Evolutionary conservation across 2,329 filamentous ascomycete species (phyloP).

Genomic region (Xylariaceae sp.): DNA sequence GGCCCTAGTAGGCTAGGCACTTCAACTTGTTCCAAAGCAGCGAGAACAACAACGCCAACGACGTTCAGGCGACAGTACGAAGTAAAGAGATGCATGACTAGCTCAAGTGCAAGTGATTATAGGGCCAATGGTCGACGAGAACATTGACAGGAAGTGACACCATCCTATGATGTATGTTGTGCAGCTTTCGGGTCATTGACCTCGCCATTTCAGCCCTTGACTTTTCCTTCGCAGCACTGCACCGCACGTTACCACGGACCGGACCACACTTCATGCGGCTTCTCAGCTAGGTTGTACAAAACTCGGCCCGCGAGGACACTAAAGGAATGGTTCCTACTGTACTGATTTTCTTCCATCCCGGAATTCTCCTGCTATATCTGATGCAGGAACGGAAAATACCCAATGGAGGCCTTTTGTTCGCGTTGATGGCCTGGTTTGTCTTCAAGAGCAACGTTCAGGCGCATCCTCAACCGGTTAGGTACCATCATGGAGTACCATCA

Average conservation of each 20-base stretch:
- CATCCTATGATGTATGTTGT: slow-evolving; percentile 11
- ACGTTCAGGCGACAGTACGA: not conserved
- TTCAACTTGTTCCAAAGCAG: not conserved
- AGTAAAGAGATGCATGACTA: not conserved
- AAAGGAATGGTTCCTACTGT: not conserved
- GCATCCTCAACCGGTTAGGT: not conserved
- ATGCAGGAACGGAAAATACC: slow-evolving; percentile 30
- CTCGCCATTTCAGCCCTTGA: slow-evolving; percentile 13
- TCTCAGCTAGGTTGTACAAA: not conserved
- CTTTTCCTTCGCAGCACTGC: slow-evolving; percentile 2
- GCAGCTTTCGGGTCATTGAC: slow-evolving; percentile 15
- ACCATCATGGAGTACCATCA: not conserved
- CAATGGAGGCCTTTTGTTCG: slow-evolving; percentile 29
- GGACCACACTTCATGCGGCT: not conserved
- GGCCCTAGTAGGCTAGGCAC: slow-evolving; percentile 1
- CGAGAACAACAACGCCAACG: not conserved
- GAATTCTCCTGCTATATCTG: slow-evolving; percentile 36
- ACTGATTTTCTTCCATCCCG: not conserved
- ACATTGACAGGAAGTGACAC: not conserved
- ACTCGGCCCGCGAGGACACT: not conserved
- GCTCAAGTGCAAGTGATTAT: not conserved
- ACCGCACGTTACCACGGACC: not conserved
- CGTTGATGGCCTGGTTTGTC: not conserved
- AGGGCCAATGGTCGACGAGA: not conserved
- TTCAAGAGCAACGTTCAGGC: not conserved